Base-by-base conservation (phyloP, 129 eudicot species). In the Ambrosia trifida region DNA sequence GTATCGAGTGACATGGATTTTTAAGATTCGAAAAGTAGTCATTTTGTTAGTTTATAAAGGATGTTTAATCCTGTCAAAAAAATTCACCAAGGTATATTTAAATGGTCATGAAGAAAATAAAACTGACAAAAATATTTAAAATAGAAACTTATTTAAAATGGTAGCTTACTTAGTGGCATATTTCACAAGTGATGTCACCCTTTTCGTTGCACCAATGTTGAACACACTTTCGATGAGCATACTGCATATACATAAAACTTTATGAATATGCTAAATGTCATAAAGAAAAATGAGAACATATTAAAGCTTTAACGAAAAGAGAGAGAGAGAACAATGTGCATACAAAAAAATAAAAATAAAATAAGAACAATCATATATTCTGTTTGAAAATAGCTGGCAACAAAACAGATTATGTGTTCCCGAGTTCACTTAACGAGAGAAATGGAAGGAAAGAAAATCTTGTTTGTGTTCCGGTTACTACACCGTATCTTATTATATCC, bases 151-250 rank as follows among this genome's bases (percentile, higher is more conserved):
- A 13, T n/a, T 7, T 40, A 51, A 24, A 16, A 17, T 7, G n/a
- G 20, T 66, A 68, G 56, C 70, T 43, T 84, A 95, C 99, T 94
- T 95, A 91, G 68, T 90, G 96, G 75, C 99, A 95, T 18, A 95
- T 95, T 76, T 95, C 99, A 81, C 99, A 95, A 72, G 80, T 90
- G 81, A 84, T 81, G 69, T 90, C 99, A 30, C 99, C 99, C 82
- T 95, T 90, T 86, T 95, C 99, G 47, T 95, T 86, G 85, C 99
- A 94, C 97, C 99, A 94, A 76, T 82, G 89, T 70, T 94, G 99
- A 78, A 94, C 99, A 86, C 99, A 94, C 74, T 87, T 90, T 75
- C 97, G 85, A 78, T 94, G 99, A 78, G 99, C 99, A 84, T 90
- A 90, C 99, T 90, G 85, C 79, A 83, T 47, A 70, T 53, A 40